Conservation (phyloP, 2,329 filamentous ascomycete genomes). For the Teratosphaeria pseudoeucalypti region DNA sequence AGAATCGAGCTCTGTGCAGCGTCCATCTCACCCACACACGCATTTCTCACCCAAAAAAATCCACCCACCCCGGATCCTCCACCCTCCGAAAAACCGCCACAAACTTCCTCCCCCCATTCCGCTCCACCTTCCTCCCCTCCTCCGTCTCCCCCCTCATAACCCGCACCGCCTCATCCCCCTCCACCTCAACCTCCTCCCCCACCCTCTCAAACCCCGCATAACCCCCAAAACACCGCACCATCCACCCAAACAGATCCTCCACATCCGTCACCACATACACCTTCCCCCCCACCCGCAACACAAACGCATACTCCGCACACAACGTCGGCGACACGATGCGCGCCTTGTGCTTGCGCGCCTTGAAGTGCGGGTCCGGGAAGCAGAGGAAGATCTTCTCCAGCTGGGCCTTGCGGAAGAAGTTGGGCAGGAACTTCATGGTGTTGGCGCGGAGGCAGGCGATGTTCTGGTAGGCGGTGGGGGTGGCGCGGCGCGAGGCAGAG, state of each 20-base stretch:
- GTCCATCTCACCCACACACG: neutral
- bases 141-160: constrained; percentile 80
- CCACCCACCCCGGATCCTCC: constrained; percentile 64
- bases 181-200: constrained; percentile 12
- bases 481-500: neutral
- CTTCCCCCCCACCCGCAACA: constrained; percentile 69
- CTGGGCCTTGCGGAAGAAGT: constrained; percentile 78
- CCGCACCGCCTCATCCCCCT: constrained; percentile 60
- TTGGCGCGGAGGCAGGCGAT: constrained; percentile 83
- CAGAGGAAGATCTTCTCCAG: constrained; percentile 91
- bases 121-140: constrained; percentile 90
- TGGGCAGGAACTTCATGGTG: constrained; percentile 98
- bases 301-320: constrained; percentile 88
- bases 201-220: constrained; percentile 74
- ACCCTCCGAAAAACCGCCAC: constrained; percentile 77
- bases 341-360: constrained; percentile 92
- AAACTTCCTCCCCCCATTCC: constrained; percentile 84
- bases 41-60: neutral
- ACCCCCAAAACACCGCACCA: constrained; percentile 72
- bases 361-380: constrained; percentile 98
- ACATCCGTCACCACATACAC: constrained; percentile 98
- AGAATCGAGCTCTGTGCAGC: too few species aligned
- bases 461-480: constrained; percentile 57
- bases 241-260: constrained; percentile 86
- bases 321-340: constrained; percentile 82